Conservation (phyloP, 164 flowering plant species). For the Warburgia ugandensis region DNA sequence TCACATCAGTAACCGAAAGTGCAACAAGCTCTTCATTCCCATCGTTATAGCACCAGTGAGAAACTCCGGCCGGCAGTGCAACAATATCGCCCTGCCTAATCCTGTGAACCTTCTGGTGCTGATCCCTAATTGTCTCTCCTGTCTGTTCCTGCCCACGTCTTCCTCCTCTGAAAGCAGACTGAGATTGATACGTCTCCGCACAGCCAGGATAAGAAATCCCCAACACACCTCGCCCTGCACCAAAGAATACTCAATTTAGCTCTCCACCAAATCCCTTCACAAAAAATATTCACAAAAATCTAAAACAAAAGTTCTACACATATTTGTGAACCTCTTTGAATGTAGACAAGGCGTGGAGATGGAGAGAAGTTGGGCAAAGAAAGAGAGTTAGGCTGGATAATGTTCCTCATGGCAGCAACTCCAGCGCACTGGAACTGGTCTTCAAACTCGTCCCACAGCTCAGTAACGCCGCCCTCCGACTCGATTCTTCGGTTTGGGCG, state of each 20-base stretch:
- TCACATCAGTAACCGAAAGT: conserved; percentile 36
- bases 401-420: conserved; percentile 24
- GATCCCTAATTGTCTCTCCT: conserved; percentile 19
- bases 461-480: conserved; percentile 31
- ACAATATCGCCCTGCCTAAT: conserved; percentile 43
- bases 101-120: conserved; percentile 51
- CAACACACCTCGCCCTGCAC: conserved; percentile 27
- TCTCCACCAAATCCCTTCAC: too few species aligned
- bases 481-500: conserved; percentile 20
- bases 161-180: conserved; percentile 13
- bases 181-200: conserved; percentile 30
- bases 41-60: conserved; percentile 51
- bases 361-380: too few species aligned
- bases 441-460: conserved; percentile 29
- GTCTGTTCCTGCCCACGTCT: background rate
- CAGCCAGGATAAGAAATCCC: conserved; percentile 37
- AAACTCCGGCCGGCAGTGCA: conserved; percentile 52
- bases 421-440: conserved; percentile 37
- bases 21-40: conserved; percentile 36
- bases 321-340: conserved; percentile 31
- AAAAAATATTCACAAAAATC: too few species aligned
- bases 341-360: conserved; percentile 31
- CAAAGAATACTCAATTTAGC: too few species aligned
- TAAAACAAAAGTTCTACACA: too few species aligned
- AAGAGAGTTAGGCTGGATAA: too few species aligned